Evolutionary conservation across 192 early-diverging fungal species (phyloP), one percentile per base, ranked within the genome.

Genomic region (Rhizophagus sp.): DNA sequence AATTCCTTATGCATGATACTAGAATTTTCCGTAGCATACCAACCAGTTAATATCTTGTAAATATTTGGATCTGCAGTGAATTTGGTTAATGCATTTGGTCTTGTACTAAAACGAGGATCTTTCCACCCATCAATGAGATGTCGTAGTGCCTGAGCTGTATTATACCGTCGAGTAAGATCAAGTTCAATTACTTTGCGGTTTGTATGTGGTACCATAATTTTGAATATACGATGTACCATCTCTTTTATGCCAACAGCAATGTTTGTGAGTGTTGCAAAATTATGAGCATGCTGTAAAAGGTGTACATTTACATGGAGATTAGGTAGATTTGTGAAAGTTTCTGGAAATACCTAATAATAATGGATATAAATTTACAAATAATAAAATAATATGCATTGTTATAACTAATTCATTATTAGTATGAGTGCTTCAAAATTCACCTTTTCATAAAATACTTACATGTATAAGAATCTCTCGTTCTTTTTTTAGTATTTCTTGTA

Each of bases 211-310:
- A 72, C 70, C n/a, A 72, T 72, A 12, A 3, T 12, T 49, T 72
- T 72, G 11, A 72, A 72, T n/a, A 11, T 72, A 11, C 10, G 41
- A 72, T 72, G 25, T 36, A 72, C 70, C 22, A 72, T 72, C 3
- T 72, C 68, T 41, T 72, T 72, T 41, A 41, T 3, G 1, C 34
- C 22, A 36, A 72, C 22, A 47, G 70, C 36, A 39, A 41, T 66
- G 9, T 66, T 66, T 15, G 24, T 27, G 12, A 66, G 1, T 41
- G 17, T 72, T 39, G 36, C 39, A 13, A 72, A 72, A 41, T 72
- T 72, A 36, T 3, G 15, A 13, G 70, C 12, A 70, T 70, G 34
- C 17, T 41, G 34, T 6, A 44, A 44, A 15, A 70, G 22, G 22
- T 70, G 33, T 22, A 70, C 12, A 70, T 70, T 70, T 22, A 70